Evolutionary conservation across 129 eudicot species (phyloP).

Genomic region (Flaveria linearis): DNA sequence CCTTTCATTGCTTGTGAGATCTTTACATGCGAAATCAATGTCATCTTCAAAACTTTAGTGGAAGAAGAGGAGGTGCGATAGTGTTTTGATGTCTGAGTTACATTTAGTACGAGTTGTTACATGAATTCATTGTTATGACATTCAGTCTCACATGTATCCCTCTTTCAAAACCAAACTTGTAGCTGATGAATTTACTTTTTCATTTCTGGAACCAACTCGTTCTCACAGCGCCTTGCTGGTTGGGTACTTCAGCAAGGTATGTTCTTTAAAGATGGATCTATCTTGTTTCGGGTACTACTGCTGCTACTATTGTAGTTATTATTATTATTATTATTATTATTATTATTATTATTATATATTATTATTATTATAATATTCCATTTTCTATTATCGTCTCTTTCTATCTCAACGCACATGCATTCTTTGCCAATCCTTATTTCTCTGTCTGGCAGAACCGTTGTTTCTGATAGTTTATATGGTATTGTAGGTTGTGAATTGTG

Average conservation of each 20-base stretch:
- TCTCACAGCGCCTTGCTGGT: slow-evolving; percentile 77
- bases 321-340: not conserved
- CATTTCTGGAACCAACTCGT: slow-evolving; percentile 79
- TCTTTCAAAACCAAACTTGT: slow-evolving; percentile 22
- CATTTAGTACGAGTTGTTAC: no score
- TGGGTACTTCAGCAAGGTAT: slow-evolving; percentile 90
- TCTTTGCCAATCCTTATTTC: not conserved
- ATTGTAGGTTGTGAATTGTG: slow-evolving; percentile 74
- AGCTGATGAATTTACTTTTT: slow-evolving; percentile 86
- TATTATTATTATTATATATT: no score
- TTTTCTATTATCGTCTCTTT: not conserved
- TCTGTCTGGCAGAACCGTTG: not conserved
- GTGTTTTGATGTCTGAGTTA: not conserved
- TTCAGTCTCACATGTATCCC: slow-evolving; percentile 3
- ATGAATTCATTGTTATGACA: not conserved
- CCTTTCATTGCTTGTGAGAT: slow-evolving; percentile 87
- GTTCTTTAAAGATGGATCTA: not conserved
- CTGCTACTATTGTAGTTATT: not conserved
- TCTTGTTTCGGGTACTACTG: not conserved
- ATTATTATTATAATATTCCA: no score
- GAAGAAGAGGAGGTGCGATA: slow-evolving; percentile 75
- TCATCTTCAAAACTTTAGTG: slow-evolving; percentile 76
- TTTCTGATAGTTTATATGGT: not conserved
- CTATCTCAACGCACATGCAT: no score
- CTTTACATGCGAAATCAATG: slow-evolving; percentile 84